Base-by-base conservation (phyloP, 2,329 filamentous ascomycete genomes). In the Claviceps sp. region DNA sequence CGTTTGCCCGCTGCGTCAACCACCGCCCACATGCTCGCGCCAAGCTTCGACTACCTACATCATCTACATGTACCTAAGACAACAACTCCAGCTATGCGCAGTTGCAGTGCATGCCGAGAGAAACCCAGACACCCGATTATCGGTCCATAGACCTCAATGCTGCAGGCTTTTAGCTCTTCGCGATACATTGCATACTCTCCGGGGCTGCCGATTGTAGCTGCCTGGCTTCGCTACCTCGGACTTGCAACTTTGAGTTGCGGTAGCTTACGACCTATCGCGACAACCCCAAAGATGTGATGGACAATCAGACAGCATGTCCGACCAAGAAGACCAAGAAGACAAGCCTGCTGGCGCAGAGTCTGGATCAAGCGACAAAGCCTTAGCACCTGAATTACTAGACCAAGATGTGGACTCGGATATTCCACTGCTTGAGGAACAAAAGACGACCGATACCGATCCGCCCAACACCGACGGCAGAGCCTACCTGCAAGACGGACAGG, bases 271-370 rank as follows among this genome's bases (percentile, higher is more conserved):
- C 40, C 42, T 36, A 5, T 45, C 43, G 20, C 36, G 14, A 37
- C 36, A 4, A 45, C 5, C 38, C 23, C 11, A 58, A 59, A 51
- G 57, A 61, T 60, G 66, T 68, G 62, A 70, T 70, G 68, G 68
- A 68, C 65, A 54, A 55, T 54, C 61, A 57, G 58, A 63, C 66
- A 62, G 69, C 61, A 66, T 78, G 75, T 65, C 69, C 61, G 71
- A 76, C 61, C 60, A 68, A 63, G 64, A 71, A 66, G 71, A 76
- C 61, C 60, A 68, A 63, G 64, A 71, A 66, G 71, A 76, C 58
- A 64, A 68, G 57, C 64, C 70, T 62, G 66, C 67, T 44, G 56
- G 64, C 45, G 66, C 65, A 60, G 68, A 70, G 55, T 61, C 62
- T 54, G 60, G 59, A 52, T 68, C 67, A 43, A 71, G 68, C 57